Conservation (phyloP, 257 asterid species). For the Thymus mandschuricus region DNA sequence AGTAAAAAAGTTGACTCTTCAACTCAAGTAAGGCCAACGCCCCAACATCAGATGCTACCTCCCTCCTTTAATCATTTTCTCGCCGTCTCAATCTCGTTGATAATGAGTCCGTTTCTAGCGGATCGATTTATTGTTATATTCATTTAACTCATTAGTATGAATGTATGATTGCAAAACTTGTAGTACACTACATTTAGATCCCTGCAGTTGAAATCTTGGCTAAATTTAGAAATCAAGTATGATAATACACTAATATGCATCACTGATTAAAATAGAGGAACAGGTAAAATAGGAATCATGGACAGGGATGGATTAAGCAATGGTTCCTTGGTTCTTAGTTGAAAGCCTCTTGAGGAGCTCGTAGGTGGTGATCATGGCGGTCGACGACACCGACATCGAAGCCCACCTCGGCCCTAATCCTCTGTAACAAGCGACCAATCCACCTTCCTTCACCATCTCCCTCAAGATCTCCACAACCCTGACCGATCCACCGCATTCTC, state of each 20-base stretch:
- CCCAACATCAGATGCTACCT: not conserved
- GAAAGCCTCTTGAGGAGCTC: slow-evolving; percentile 89
- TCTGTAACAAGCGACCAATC: slow-evolving; percentile 85
- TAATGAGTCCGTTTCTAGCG: no score
- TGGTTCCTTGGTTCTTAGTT: slow-evolving; percentile 62
- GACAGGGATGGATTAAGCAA: slow-evolving; percentile 32
- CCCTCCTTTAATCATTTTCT: not conserved
- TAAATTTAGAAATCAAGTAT: no score
- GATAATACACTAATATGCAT: no score
- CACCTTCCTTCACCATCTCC: slow-evolving; percentile 82
- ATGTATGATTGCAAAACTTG: no score
- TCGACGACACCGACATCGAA: slow-evolving; percentile 89
- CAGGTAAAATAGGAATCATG: no score
- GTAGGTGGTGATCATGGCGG: slow-evolving; percentile 92
- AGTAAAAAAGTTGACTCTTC: slow-evolving; percentile 31
- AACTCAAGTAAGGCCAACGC: slow-evolving; percentile 34
- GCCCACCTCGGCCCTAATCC: slow-evolving; percentile 98
- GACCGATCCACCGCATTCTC: slow-evolving; percentile 32
- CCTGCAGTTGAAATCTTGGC: no score
- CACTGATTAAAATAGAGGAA: no score
- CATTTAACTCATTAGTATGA: no score
- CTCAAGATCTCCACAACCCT: slow-evolving; percentile 55
- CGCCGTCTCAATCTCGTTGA: not conserved
- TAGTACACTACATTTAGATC: no score
- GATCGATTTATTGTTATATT: no score